Base-by-base conservation (phyloP, 108 stramenopile genomes). In the Epithemia pelagica region DNA sequence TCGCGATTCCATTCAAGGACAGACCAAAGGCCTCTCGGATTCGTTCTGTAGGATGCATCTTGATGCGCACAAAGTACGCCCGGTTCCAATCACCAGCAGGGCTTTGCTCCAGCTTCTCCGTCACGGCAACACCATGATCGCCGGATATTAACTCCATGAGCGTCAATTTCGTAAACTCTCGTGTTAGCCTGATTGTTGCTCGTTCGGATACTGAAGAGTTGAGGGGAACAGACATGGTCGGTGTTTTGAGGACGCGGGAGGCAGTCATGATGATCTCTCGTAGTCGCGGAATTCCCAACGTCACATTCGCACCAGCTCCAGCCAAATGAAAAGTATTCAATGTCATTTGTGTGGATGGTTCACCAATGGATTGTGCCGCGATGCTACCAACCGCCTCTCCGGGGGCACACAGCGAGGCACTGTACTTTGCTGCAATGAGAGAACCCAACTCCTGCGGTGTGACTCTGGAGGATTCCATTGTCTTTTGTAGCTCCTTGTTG, bases 241-340 rank as follows among this genome's bases (percentile, higher is more conserved):
- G 99, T 37, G 99, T 99, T 75, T 96, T 98, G 29, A 98, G 82
- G 31, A 75, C 80, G 37, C 76, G 81, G 0, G 97, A 96, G 22
- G 99, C 99, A 22, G 98, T 98, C 99, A 99, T 99, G 65, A 99
- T 98, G 55, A 99, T 98, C 82, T 99, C 99, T 24, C 99, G 79
- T 20, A 99, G 70, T 30, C 99, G 94, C 27, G 99, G 99, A 67
- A 99, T 99, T 51, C 99, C 99, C 26, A 99, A 81, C 19, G 99
- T 99, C 56, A 99, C 99, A 78, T 99, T 99, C 10, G 97, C 99
- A 46, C 97, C 99, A 33, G 97, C 96, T 30, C 99, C 99, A 30
- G 99, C 99, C 51, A 99, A 78, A 64, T 99, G 99, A 71, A 99
- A 99, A 3, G 99, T 99, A 78, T 99, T 99, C 15, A 99, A 88